Percentiles rank a stretch among this genome's conserved stretches.
These are phyloP conservation scores for Brassica cretica DNA, from an alignment of 345 rosid genomes.

Conservation along the genomic window DNA sequence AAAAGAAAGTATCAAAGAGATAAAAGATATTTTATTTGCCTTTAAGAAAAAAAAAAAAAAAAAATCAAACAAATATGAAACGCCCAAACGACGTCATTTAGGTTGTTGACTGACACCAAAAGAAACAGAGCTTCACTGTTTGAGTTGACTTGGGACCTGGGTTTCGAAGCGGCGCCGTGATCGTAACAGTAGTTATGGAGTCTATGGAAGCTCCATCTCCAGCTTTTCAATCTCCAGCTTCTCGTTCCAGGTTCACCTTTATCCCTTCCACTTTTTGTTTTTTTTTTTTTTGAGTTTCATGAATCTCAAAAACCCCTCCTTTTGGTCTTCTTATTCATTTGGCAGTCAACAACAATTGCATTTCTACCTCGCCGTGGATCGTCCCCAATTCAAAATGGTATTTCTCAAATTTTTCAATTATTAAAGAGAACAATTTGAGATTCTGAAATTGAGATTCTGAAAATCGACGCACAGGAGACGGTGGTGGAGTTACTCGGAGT, in stretches of 20 bases:
- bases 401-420: background rate
- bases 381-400: constrained; percentile 86
- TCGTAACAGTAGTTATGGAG: background rate
- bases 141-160: background rate
- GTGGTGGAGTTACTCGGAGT: constrained; percentile 67
- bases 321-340: background rate
- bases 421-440: background rate
- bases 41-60: too few species aligned
- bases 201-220: constrained; percentile 40
- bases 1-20: too few species aligned
- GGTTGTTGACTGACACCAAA: background rate
- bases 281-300: background rate
- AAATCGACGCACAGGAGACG: constrained; percentile 52
- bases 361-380: constrained; percentile 88
- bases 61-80: background rate
- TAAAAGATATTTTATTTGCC: too few species aligned
- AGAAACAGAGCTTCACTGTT: background rate
- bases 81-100: background rate
- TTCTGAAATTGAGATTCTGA: background rate
- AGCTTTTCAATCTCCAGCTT: constrained; percentile 39
- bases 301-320: background rate
- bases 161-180: constrained; percentile 7
- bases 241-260: constrained; percentile 38
- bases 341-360: constrained; percentile 66
- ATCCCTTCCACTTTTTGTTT: background rate